Evolutionary conservation across 108 stramenopile species (phyloP).

Genomic region (Skeletonema grethae): DNA sequence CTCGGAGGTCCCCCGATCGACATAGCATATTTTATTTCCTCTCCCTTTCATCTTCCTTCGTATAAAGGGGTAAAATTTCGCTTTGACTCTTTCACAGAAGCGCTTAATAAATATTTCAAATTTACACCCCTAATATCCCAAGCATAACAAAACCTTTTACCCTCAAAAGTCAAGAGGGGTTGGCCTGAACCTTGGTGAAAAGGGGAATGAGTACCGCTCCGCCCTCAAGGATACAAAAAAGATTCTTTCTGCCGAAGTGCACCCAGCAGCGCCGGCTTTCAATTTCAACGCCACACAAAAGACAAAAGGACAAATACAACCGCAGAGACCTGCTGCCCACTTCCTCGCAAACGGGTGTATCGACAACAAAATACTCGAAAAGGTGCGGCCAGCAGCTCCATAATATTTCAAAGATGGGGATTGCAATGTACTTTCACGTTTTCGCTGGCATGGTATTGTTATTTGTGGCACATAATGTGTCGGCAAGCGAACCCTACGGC

Average conservation of each 20-base stretch:
- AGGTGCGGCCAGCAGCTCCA: not conserved
- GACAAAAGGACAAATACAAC: not conserved
- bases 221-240: not conserved
- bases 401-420: not conserved
- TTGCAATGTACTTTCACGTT: not conserved
- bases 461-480: not conserved
- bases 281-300: too few relatives aligned
- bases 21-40: too few relatives aligned
- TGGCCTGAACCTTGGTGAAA: not conserved
- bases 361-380: not conserved
- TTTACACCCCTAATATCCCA: too few relatives aligned
- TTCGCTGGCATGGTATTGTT: not conserved
- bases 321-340: not conserved
- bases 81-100: too few relatives aligned
- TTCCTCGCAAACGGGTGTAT: not conserved
- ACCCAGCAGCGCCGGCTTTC: too few relatives aligned
- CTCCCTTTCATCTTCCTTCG: too few relatives aligned
- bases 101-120: too few relatives aligned
- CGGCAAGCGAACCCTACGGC: slow-evolving; percentile 21
- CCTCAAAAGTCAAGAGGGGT: too few relatives aligned
- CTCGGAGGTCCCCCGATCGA: too few relatives aligned
- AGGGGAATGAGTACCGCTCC: not conserved
- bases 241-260: not conserved
- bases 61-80: too few relatives aligned
- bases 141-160: too few relatives aligned